These are phyloP conservation scores for Malbranchea cinnamomea DNA, from an alignment of 2,329 filamentous ascomycete species.

Conservation along the genomic window DNA sequence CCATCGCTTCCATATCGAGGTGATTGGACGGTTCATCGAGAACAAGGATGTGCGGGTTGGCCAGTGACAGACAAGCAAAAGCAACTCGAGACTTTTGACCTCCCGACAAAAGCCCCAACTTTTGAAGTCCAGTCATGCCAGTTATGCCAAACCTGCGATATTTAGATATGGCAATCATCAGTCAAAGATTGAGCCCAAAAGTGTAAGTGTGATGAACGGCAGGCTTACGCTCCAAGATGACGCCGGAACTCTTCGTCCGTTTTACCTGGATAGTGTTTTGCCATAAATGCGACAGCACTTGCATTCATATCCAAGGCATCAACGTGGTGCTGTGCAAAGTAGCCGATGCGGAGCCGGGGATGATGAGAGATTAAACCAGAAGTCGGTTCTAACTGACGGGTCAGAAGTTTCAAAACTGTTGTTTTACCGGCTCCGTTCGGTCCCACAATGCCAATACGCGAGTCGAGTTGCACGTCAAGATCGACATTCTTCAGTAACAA, in stretches of 20 bases:
- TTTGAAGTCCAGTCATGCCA: constrained; percentile 89
- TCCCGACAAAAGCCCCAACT: constrained; percentile 86
- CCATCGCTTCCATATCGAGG: constrained; percentile 98
- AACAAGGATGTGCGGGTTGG: constrained; percentile 91
- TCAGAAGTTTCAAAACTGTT: constrained; percentile 94
- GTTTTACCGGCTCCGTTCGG: constrained; percentile 99
- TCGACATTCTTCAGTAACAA: constrained; percentile 75
- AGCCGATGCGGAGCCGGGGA: constrained; percentile 77
- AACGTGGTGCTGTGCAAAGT: constrained; percentile 97
- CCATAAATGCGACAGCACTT: constrained; percentile 92
- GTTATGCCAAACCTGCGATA: constrained; percentile 50
- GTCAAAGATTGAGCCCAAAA: constrained; percentile 26
- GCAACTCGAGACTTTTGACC: constrained; percentile 97
- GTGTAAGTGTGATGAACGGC: not conserved
- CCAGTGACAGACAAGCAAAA: constrained; percentile 87
- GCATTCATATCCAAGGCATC: constrained; percentile 82
- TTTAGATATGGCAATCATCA: not conserved
- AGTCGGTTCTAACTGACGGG: constrained; percentile 63
- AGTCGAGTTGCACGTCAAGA: constrained; percentile 92
- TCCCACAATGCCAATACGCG: constrained; percentile 95
- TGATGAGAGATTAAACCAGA: constrained; percentile 76
- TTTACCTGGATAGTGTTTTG: constrained; percentile 75
- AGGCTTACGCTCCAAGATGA: constrained; percentile 73
- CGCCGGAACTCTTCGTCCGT: constrained; percentile 94
- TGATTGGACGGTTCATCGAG: constrained; percentile 98